These are phyloP conservation scores for Chaetomium globosum DNA, from an alignment of 2,329 filamentous ascomycete genomes.

Conservation along the genomic window DNA sequence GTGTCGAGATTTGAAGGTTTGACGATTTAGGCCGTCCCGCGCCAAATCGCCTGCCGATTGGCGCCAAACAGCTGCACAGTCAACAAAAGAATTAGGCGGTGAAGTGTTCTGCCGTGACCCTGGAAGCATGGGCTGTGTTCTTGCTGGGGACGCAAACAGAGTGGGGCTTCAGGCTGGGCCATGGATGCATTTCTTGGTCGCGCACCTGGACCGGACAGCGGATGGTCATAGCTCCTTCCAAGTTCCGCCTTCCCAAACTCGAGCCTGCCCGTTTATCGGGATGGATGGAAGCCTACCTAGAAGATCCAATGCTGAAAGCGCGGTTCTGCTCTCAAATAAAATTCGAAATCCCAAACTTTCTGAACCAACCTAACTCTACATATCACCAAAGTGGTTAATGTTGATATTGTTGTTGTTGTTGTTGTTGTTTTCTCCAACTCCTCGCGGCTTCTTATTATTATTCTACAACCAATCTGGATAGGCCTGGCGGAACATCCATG, in stretches of 20 bases:
- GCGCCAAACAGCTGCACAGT: conserved; percentile 31
- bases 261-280: conserved; percentile 15
- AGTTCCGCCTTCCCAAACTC: not conserved
- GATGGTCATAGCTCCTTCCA: conserved; percentile 34
- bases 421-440: not conserved
- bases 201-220: too few species aligned
- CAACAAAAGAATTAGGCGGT: conserved; percentile 39
- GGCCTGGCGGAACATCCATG: conserved; percentile 8
- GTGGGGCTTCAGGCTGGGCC: not conserved
- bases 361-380: not conserved
- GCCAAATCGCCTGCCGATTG: conserved; percentile 33
- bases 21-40: conserved; percentile 33
- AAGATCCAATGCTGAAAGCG: not conserved
- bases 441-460: not conserved
- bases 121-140: conserved; percentile 2
- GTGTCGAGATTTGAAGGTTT: conserved; percentile 16
- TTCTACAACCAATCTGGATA: not conserved
- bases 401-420: not conserved
- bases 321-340: not conserved
- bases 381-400: not conserved
- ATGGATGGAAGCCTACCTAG: conserved; percentile 13
- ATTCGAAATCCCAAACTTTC: not conserved
- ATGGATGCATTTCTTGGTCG: not conserved
- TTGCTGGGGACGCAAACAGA: not conserved
- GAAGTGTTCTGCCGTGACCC: conserved; percentile 32